A percentile compares a stretch with the other conserved stretches of the same genome.
phyloP scores from a whole-genome alignment of 2,329 filamentous ascomycete species.

The Colletotrichum shisoi region DNA sequence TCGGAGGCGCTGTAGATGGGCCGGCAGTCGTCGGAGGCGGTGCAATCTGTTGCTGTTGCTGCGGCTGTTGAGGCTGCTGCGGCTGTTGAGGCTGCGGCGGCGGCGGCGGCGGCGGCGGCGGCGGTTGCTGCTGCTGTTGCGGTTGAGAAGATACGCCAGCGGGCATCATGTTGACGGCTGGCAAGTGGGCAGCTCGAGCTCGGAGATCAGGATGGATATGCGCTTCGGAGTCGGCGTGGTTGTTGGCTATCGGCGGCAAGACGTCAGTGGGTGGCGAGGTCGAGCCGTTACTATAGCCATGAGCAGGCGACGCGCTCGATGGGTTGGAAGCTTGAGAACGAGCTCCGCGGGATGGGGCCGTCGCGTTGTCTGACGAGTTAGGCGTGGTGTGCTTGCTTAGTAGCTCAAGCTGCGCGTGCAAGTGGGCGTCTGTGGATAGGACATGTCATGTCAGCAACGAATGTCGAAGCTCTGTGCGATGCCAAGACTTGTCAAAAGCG shows the following conservation, averaged over 20 bases:
- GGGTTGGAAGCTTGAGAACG: constrained; percentile 46
- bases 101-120: constrained; percentile 13
- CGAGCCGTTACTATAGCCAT: constrained; percentile 55
- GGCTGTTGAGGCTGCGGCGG: too few relatives aligned
- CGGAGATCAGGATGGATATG: constrained; percentile 61
- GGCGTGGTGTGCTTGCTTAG: constrained; percentile 51
- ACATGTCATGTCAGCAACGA: constrained; percentile 37
- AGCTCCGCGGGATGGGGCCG: constrained; percentile 41
- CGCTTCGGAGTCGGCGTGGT: constrained; percentile 52
- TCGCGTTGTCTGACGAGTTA: constrained; percentile 46
- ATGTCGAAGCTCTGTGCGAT: constrained; percentile 12
- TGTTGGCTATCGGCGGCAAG: constrained; percentile 47
- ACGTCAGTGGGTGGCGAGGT: constrained; percentile 49
- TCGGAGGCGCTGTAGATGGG: constrained; percentile 44
- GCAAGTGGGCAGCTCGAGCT: constrained; percentile 43
- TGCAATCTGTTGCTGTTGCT: constrained; percentile 26
- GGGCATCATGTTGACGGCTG: constrained; percentile 48
- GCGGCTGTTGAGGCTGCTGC: constrained; percentile 19
- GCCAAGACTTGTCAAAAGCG: constrained; percentile 7
- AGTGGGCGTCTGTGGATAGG: constrained; percentile 43
- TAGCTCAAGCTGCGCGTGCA: constrained; percentile 56
- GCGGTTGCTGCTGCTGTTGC: constrained; percentile 16
- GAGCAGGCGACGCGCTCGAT: constrained; percentile 48
- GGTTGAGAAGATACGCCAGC: constrained; percentile 41
- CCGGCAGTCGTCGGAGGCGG: constrained; percentile 21